A percentile compares a stretch with the other conserved stretches of the same genome.
phyloP scores from a whole-genome alignment of 805 yeast genomes.

The Priceomyces carsonii region DNA sequence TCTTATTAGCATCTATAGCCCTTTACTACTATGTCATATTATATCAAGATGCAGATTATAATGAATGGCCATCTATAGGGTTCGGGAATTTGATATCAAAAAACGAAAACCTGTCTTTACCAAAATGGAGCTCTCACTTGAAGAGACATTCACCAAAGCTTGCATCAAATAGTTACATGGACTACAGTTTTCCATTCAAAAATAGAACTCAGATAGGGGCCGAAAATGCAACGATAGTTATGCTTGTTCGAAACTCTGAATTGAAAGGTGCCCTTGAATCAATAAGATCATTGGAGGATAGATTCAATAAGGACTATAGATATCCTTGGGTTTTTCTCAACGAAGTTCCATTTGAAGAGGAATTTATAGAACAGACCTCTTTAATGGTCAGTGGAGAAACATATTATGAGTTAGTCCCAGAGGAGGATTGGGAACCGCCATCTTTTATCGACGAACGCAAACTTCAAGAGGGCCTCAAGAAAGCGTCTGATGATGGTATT shows the following conservation, averaged over 20 bases:
- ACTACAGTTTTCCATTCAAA: constrained; percentile 18
- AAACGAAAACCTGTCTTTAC: constrained; percentile 6
- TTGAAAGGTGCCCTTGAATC: constrained; percentile 63
- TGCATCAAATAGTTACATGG: constrained; percentile 29
- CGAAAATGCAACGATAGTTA: constrained; percentile 84
- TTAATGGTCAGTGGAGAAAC: constrained; percentile 46
- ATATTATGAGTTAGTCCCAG: constrained; percentile 41
- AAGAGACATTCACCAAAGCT: constrained; percentile 19
- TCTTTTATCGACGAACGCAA: constrained; percentile 29
- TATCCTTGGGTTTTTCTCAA: constrained; percentile 49
- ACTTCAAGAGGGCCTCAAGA: constrained; percentile 23
- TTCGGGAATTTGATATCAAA: constrained; percentile 7
- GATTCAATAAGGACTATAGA: constrained; percentile 38
- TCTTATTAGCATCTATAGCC: constrained; percentile 9
- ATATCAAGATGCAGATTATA: no score
- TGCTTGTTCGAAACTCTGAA: constrained; percentile 86
- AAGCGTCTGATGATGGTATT: constrained; percentile 22
- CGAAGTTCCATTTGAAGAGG: constrained; percentile 43
- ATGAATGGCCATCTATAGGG: no score
- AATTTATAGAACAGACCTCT: constrained; percentile 42
- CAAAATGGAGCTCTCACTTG: constrained; percentile 1
- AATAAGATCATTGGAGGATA: constrained; percentile 44
- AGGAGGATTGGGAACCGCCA: constrained; percentile 43
- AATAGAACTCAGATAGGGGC: constrained; percentile 43
- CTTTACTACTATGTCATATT: constrained; percentile 10